Evolutionary conservation across 306 rosid species (phyloP).

Genomic region (Gastrolobium bilobum): DNA sequence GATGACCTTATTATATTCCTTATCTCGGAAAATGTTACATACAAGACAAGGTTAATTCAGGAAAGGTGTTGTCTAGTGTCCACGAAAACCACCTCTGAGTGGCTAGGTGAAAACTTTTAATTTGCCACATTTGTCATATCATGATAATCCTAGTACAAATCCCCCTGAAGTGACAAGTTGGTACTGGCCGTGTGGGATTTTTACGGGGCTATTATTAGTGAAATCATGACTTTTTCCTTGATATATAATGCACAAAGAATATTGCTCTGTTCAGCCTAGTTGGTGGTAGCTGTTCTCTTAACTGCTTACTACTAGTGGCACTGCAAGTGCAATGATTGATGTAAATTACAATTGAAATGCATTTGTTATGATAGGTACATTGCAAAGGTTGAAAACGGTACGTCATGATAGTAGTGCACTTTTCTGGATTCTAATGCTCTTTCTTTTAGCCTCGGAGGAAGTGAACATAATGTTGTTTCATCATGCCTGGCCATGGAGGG

Average conservation of each 20-base stretch:
- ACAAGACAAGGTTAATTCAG: conserved; percentile 11
- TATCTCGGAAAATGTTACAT: neutral
- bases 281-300: neutral
- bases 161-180: conserved; percentile 32
- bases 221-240: neutral
- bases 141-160: conserved; percentile 34
- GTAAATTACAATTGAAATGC: conserved; percentile 5
- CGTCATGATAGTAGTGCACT: neutral
- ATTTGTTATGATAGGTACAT: conserved; percentile 29
- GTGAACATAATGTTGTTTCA: neutral
- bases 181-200: conserved; percentile 15
- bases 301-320: conserved; percentile 24
- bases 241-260: conserved; percentile 5
- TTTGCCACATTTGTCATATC: neutral
- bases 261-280: conserved; percentile 19
- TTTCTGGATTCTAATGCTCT: conserved; percentile 30
- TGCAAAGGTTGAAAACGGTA: conserved; percentile 38
- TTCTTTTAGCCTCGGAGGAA: neutral
- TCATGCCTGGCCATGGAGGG: neutral
- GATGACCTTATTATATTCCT: conserved; percentile 22
- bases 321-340: conserved; percentile 19
- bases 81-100: conserved; percentile 33
- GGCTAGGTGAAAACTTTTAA: neutral
- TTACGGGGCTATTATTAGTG: neutral
- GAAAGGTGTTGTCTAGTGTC: conserved; percentile 35